Conservation (phyloP, 139 green algal genomes). For the Ostreobium quekettii region DNA sequence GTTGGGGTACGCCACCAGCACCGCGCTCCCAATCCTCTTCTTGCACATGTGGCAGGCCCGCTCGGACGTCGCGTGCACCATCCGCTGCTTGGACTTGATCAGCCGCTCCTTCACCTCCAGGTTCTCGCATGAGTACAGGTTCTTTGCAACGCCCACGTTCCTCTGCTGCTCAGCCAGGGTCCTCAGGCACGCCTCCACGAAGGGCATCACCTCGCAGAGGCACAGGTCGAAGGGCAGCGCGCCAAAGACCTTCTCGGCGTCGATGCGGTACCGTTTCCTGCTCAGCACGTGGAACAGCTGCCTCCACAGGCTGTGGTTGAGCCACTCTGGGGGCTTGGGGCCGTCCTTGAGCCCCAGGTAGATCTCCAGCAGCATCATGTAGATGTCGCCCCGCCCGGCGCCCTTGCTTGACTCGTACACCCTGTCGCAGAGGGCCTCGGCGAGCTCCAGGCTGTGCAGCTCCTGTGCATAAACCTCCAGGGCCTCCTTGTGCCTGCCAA, state of each 20-base stretch:
- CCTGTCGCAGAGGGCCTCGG: slow-evolving; percentile 69
- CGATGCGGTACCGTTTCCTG: slow-evolving; percentile 37
- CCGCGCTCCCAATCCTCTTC: slow-evolving; percentile 65
- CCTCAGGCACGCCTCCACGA: slow-evolving; percentile 53
- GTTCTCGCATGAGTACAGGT: slow-evolving; percentile 46
- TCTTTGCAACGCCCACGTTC: slow-evolving; percentile 45
- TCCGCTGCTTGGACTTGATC: slow-evolving; percentile 33
- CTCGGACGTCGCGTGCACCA: slow-evolving; percentile 56
- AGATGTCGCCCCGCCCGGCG: slow-evolving; percentile 19
- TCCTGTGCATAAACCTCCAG: slow-evolving; percentile 58
- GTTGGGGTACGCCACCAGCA: slow-evolving; percentile 65
- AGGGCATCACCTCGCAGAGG: slow-evolving; percentile 43
- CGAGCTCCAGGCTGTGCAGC: slow-evolving; percentile 36
- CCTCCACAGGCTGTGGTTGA: slow-evolving; percentile 5
- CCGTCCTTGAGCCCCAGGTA: slow-evolving; percentile 3
- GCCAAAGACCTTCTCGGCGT: slow-evolving; percentile 40
- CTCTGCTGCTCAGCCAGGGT: slow-evolving; percentile 43
- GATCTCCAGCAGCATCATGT: slow-evolving; percentile 23
- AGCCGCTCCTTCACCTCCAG: slow-evolving; percentile 49
- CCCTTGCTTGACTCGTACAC: slow-evolving; percentile 17
- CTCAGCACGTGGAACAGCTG: slow-evolving; percentile 31
- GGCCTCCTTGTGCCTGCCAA: slow-evolving; percentile 61
- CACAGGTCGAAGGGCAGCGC: slow-evolving; percentile 48
- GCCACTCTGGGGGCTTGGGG: not conserved
- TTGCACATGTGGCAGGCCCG: slow-evolving; percentile 71